Evolutionary conservation across 768 basidiomycete genomes (phyloP).

Genomic region (Mycena latifolia): DNA sequence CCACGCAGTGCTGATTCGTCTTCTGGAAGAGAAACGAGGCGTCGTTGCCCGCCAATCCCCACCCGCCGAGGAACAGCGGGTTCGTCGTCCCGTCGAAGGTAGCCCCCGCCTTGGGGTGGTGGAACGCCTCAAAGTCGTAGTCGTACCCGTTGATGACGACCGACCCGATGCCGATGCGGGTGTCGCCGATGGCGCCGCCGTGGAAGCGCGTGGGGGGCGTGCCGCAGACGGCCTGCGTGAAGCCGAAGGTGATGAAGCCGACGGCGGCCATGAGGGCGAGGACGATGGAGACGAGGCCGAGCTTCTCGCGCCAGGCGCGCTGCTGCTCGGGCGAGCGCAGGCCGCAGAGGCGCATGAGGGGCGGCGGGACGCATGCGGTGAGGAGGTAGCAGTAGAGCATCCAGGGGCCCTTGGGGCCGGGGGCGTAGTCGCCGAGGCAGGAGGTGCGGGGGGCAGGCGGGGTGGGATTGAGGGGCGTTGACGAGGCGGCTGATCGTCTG

Average conservation of each 20-base stretch:
- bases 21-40: slow-evolving; percentile 96
- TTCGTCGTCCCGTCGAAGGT: slow-evolving; percentile 85
- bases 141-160: slow-evolving; percentile 95
- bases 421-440: slow-evolving; percentile 80
- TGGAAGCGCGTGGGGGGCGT: slow-evolving; percentile 87
- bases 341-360: slow-evolving; percentile 82
- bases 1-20: slow-evolving; percentile 85
- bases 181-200: slow-evolving; percentile 79
- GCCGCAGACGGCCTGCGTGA: slow-evolving; percentile 94
- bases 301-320: slow-evolving; percentile 98
- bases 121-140: slow-evolving; percentile 91
- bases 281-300: slow-evolving; percentile 90
- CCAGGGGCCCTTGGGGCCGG: slow-evolving; percentile 94
- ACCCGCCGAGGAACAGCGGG: slow-evolving; percentile 83
- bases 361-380: slow-evolving; percentile 86
- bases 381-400: slow-evolving; percentile 93
- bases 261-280: slow-evolving; percentile 89
- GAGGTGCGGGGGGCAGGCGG: slow-evolving; percentile 50
- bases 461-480: slow-evolving; percentile 50
- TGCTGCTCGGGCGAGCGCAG: slow-evolving; percentile 93
- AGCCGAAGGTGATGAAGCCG: slow-evolving; percentile 98
- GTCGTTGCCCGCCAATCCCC: slow-evolving; percentile 88
- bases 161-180: slow-evolving; percentile 78
- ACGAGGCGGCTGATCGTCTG: slow-evolving; percentile 66
- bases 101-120: slow-evolving; percentile 78